These are phyloP conservation scores for Truncatella angustata DNA, from an alignment of 2,329 filamentous ascomycete species.

Conservation along the genomic window DNA sequence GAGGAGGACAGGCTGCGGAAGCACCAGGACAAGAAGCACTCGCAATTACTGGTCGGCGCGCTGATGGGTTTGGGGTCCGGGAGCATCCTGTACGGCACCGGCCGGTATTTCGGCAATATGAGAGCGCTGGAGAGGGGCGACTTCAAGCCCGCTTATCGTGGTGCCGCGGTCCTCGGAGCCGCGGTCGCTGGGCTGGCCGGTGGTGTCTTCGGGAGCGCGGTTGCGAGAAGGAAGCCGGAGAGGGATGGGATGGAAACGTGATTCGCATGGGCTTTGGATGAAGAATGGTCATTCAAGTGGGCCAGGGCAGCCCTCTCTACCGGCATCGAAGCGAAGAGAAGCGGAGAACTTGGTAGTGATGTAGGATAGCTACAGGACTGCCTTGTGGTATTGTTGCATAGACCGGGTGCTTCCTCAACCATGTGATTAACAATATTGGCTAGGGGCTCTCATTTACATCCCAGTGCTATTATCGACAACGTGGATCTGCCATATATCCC, in stretches of 20 bases:
- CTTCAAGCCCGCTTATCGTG: conserved; percentile 34
- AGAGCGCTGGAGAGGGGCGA: conserved; percentile 38
- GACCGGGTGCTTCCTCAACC: no score
- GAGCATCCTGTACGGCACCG: conserved; percentile 44
- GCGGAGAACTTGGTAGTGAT: no score
- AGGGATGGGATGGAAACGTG: conserved; percentile 7
- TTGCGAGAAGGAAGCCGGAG: conserved; percentile 19
- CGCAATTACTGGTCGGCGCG: conserved; percentile 36
- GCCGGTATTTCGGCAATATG: conserved; percentile 44
- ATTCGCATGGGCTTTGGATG: no score
- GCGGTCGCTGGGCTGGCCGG: conserved; percentile 28
- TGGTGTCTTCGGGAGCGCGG: conserved; percentile 25
- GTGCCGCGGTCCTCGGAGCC: conserved; percentile 26
- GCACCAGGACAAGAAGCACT: conserved; percentile 26
- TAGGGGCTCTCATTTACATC: no score
- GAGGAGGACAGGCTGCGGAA: conserved; percentile 10
- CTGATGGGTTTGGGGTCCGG: conserved; percentile 43
- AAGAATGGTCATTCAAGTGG: no score
- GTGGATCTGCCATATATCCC: no score
- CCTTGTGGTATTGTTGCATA: no score
- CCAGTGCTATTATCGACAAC: no score
- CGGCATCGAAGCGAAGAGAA: no score
- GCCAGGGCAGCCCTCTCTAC: no score
- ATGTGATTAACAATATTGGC: no score
- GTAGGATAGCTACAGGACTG: no score